Base-by-base conservation (phyloP, 176 grass and related monocot species). In the Aegilops umbellulata region DNA sequence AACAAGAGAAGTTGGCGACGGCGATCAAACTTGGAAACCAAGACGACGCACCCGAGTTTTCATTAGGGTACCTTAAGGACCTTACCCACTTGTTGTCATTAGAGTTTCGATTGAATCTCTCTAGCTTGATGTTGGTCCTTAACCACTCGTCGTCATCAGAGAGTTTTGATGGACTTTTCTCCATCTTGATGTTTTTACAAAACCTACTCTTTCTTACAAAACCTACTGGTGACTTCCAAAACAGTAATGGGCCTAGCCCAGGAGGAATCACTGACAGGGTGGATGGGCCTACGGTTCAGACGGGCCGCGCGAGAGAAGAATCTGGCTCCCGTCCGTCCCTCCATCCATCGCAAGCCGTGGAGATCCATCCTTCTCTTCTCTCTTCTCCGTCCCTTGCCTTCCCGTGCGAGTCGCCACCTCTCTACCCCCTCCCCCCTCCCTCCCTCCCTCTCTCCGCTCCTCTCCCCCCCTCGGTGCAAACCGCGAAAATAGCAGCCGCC, bases 401-500 rank as follows among this genome's bases (percentile, higher is more conserved):
- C 7, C 69, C 83, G 27, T 47, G 62, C 29, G 51, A 35, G 47
- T 74, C 80, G 66, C 85, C 85, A 87, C 79, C 80, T 69, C 83
- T 49, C 31, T 78, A 66, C 10, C 70, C 65, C 81, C 17, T 34
- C 24, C 66, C 26, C 77, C 82, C 4, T n/a, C 23, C 76, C 58
- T 25, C 74, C 65, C 47, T 23, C 22, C 36, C 51, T 46, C 78
- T 12, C 63, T 10, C 39, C 15, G 38, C 71, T 47, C 13, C 14
- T 77, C 83, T 80, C 41, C 60, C 66, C 66, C 24, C 69, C 86
- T 75, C 73, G 86, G 69, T 86, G 69, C 80, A 85, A 83, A 82
- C 73, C 90, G 83, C 86, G 87, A 92, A 89, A 86, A 92, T 90
- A 89, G 80, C 83, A 79, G 87, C 83, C 83, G 83, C 75, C 61